These are phyloP conservation scores for Cercospora beticola DNA, from an alignment of 2,329 filamentous ascomycete species.

Conservation along the genomic window DNA sequence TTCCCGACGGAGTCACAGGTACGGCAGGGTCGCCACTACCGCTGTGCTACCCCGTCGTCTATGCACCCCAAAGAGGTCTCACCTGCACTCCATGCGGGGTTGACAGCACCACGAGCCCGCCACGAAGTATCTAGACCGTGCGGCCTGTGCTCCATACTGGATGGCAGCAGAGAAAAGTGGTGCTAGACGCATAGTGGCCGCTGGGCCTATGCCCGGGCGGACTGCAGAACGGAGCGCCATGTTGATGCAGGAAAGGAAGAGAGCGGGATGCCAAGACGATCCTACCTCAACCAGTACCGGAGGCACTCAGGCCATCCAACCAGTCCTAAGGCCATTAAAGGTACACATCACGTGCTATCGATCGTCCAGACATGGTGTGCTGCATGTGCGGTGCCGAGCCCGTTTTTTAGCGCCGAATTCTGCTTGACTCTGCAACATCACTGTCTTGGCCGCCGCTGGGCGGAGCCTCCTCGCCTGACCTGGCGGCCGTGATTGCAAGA, in stretches of 20 bases:
- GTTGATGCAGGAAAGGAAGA: slow-evolving; percentile 3
- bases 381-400: slow-evolving; percentile 7
- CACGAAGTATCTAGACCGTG: slow-evolving; percentile 6
- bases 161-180: neutral
- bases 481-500: slow-evolving; percentile 8
- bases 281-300: neutral
- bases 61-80: slow-evolving; percentile 6
- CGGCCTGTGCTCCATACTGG: neutral
- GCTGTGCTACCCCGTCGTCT: neutral
- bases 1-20: slow-evolving; percentile 5
- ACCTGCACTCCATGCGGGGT: slow-evolving; percentile 9
- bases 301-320: neutral
- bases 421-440: neutral
- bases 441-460: slow-evolving; percentile 12
- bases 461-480: slow-evolving; percentile 11
- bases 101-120: neutral
- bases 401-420: slow-evolving; percentile 14
- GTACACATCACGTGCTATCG: neutral
- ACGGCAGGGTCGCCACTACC: neutral
- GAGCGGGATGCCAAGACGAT: slow-evolving; percentile 2
- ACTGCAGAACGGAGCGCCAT: neutral
- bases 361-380: neutral
- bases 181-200: neutral
- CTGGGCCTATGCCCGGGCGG: slow-evolving; percentile 6
- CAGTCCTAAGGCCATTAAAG: neutral